phyloP scores from a whole-genome alignment of 2,329 filamentous ascomycete genomes.

The Endothia cerciana region DNA sequence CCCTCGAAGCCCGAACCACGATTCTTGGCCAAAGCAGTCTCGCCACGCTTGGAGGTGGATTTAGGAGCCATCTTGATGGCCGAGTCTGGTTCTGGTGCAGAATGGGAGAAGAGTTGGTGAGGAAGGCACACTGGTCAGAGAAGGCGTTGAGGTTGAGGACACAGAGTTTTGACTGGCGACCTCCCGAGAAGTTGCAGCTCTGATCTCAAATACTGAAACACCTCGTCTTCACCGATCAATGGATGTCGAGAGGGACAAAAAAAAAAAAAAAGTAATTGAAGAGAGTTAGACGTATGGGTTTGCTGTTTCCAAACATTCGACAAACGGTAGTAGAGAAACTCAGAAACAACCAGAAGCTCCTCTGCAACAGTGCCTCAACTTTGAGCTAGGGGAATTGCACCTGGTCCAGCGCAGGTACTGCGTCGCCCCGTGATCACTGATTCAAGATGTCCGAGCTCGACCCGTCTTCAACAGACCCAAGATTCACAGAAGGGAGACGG shows the following conservation, averaged over 20 bases:
- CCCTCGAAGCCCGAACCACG: constrained; percentile 72
- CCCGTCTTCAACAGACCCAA: too few species aligned
- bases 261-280: not conserved
- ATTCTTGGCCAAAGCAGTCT: constrained; percentile 47
- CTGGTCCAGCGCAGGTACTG: not conserved
- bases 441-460: not conserved
- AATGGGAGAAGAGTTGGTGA: not conserved
- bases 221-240: not conserved
- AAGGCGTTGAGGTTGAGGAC: not conserved
- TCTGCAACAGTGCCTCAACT: not conserved
- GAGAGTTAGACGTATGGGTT: not conserved
- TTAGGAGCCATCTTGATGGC: constrained; percentile 30
- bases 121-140: not conserved
- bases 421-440: not conserved
- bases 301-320: not conserved
- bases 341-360: not conserved
- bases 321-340: not conserved
- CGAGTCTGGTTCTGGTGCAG: not conserved
- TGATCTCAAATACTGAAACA: not conserved
- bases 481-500: too few species aligned
- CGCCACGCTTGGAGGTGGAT: constrained; percentile 41
- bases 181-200: not conserved
- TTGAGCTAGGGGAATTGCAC: not conserved
- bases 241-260: not conserved
- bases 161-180: not conserved